Evolutionary conservation across 139 green algal genomes (phyloP).

Genomic region (Gonium pectorale): DNA sequence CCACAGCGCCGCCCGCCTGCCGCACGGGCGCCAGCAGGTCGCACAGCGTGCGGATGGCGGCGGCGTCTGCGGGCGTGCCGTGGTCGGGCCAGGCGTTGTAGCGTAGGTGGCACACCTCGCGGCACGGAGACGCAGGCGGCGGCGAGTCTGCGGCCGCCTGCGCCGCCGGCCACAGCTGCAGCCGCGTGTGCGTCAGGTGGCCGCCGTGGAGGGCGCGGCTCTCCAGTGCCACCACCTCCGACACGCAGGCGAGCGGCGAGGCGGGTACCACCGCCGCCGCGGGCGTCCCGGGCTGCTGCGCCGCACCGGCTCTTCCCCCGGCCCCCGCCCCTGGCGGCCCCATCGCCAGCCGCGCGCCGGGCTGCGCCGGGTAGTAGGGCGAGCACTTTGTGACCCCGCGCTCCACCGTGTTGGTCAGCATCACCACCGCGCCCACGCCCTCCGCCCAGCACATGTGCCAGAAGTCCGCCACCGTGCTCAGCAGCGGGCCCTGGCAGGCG

Average conservation of each 20-base stretch:
- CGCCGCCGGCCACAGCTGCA: conserved; percentile 7
- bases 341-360: not conserved
- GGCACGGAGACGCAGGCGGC: not conserved
- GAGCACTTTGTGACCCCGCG: conserved; percentile 58
- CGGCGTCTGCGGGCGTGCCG: conserved; percentile 59
- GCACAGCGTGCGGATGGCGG: conserved; percentile 55
- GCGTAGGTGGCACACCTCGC: conserved; percentile 57
- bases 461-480: conserved; percentile 62
- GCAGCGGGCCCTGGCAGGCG: conserved; percentile 57
- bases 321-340: not conserved
- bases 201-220: not conserved
- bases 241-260: not conserved
- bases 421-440: conserved; percentile 61
- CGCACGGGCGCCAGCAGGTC: conserved; percentile 54
- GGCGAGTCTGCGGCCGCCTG: too few relatives aligned
- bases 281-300: too few relatives aligned
- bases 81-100: conserved; percentile 77
- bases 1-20: conserved; percentile 8
- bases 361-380: conserved; percentile 55
- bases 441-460: conserved; percentile 71
- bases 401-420: conserved; percentile 73
- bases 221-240: conserved; percentile 5
- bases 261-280: not conserved
- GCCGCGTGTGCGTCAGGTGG: conserved; percentile 37
- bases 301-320: too few relatives aligned